A percentile compares a stretch with the other conserved stretches of the same genome.
phyloP scores from a whole-genome alignment of 2,329 filamentous ascomycete species.

The Fusarium napiforme region DNA sequence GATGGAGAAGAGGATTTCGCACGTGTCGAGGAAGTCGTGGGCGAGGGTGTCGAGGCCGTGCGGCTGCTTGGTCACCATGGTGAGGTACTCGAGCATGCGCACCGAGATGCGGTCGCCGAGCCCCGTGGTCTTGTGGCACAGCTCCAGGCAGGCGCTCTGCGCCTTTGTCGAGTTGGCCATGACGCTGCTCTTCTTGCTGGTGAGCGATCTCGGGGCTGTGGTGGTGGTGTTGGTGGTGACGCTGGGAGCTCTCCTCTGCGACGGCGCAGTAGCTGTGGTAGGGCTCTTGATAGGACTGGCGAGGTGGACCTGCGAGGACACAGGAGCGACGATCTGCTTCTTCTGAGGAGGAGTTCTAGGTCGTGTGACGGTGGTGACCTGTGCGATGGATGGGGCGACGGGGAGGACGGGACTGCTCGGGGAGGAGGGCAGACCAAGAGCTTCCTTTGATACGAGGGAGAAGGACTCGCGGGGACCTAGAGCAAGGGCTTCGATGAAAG shows the following conservation, averaged over 20 bases:
- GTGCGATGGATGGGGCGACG: neutral
- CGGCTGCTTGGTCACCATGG: slow-evolving; percentile 64
- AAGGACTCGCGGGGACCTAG: slow-evolving; percentile 44
- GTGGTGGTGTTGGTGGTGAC: neutral
- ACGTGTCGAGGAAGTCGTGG: slow-evolving; percentile 74
- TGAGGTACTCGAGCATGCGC: slow-evolving; percentile 72
- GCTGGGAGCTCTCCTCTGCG: neutral
- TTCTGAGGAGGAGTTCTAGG: slow-evolving; percentile 29
- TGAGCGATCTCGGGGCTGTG: slow-evolving; percentile 24
- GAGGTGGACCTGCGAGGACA: slow-evolving; percentile 6
- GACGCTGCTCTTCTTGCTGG: slow-evolving; percentile 36
- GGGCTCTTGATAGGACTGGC: slow-evolving; percentile 8
- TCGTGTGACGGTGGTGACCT: neutral
- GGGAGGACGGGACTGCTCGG: slow-evolving; percentile 17
- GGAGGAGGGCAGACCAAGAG: slow-evolving; percentile 38
- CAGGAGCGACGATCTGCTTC: neutral
- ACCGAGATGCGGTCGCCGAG: slow-evolving; percentile 73
- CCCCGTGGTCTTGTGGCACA: slow-evolving; percentile 68
- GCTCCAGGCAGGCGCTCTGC: slow-evolving; percentile 49
- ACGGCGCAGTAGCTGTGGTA: neutral
- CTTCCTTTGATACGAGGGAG: slow-evolving; percentile 44
- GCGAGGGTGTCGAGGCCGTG: slow-evolving; percentile 69
- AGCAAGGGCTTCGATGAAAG: slow-evolving; percentile 47
- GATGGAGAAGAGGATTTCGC: slow-evolving; percentile 74
- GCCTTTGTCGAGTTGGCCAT: slow-evolving; percentile 45